Evolutionary conservation across 2,329 filamentous ascomycete species (phyloP), one percentile per base, ranked within the genome.

Genomic region (Fusarium stilboides): DNA sequence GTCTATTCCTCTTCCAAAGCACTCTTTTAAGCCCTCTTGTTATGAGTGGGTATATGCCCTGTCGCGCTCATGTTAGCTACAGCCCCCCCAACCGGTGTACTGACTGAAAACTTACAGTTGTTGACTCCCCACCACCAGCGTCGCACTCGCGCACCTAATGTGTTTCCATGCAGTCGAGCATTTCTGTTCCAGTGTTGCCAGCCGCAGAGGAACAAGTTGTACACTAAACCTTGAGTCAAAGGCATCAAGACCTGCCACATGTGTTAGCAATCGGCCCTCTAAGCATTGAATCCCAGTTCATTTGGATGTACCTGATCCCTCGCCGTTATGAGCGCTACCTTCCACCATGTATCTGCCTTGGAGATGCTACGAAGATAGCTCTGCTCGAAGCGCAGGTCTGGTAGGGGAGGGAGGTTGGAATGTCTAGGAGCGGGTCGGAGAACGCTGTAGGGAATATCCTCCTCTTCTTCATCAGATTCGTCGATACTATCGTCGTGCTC

Each of bases 41-140:
- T 36, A 44, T 66, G 71, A 68, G 57, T 81, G 75, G 91, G 91
- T 59, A 95, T 80, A 49, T 86, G 85, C 96, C 96, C 62, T 65
- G 19, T 19, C 17, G 20, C 12, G 31, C 20, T 5, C 19, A 47
- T 26, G 33, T 65, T 65, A 65, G 62, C 24, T 54, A 14, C n/a
- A 34, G 28, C 4, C 13, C 24, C 19, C 19, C 8, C 9, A 36
- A 8, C 8, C 22, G 19, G 15, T 9, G 7, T n/a, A 4, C 20
- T 47, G 9, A 6, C 22, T 13, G 5, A 15, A 24, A 19, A 36
- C 49, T 34, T 55, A 65, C 62, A 98, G 75, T 97, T 94, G 77
- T 98, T 98, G 19, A 97, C 92, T 22, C 87, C 88, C 83, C 94
- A 98, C 95, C 96, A 99, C 96, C 95, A 98, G 70, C 94, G 86